Conservation (phyloP, 2,329 filamentous ascomycete genomes). For the Diaporthe vaccinii region DNA sequence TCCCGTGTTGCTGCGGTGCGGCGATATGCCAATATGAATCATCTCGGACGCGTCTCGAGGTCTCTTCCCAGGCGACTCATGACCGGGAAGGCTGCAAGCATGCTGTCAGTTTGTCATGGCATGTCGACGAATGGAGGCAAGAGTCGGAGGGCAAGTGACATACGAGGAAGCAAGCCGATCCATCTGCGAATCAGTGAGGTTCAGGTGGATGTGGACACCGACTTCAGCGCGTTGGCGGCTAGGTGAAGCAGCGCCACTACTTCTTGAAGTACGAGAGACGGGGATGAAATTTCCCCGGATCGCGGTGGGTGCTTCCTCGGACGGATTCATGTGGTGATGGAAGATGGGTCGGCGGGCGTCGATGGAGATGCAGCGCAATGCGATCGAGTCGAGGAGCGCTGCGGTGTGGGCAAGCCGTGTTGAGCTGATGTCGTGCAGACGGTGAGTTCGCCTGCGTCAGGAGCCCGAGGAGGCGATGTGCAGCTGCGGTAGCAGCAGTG, state of each 20-base stretch:
- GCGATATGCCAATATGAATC: constrained; percentile 29
- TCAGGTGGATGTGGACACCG: constrained; percentile 61
- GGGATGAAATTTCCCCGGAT: constrained; percentile 56
- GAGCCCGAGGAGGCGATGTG: neutral
- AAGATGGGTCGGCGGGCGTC: neutral
- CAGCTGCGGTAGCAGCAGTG: neutral
- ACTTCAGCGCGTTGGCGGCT: constrained; percentile 52
- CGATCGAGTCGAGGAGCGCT: neutral
- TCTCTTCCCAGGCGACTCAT: constrained; percentile 35
- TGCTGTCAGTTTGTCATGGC: constrained; percentile 35
- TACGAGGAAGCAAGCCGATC: constrained; percentile 62
- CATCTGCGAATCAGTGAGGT: constrained; percentile 63
- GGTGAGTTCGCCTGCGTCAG: no score
- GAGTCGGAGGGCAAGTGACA: constrained; percentile 39
- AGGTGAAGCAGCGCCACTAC: constrained; percentile 52
- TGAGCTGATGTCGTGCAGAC: neutral
- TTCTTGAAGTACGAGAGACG: constrained; percentile 46
- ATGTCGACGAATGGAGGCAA: neutral
- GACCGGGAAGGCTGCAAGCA: constrained; percentile 33
- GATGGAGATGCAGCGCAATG: neutral
- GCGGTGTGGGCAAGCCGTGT: neutral
- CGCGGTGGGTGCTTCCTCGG: constrained; percentile 44
- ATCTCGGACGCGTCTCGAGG: constrained; percentile 24
- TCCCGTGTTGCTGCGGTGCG: neutral
- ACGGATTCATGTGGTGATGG: constrained; percentile 36